Evolutionary conservation across 345 rosid genomes (phyloP), one percentile per base, ranked within the genome.

Genomic region (Schrenkiella parvula): DNA sequence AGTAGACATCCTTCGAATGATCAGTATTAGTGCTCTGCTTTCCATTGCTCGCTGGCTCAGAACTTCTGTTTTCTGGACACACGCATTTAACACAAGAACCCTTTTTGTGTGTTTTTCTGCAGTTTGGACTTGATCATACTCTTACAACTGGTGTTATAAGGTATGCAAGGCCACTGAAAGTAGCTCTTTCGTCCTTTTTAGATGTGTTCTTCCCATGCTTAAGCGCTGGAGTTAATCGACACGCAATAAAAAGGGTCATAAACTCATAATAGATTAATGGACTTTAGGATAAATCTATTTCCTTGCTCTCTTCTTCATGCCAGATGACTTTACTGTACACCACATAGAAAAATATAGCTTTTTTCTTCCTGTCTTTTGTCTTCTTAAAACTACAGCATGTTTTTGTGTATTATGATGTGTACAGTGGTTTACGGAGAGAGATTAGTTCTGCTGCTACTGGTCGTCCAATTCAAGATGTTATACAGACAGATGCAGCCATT

Each of bases 371-470:
- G 28, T 31, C 29, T 35, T 70, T 63, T 29, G 1, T 35, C 55
- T 37, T 18, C 5, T 6, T 54, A 38, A 19, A 46, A 37, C 8
- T 65, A 7, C 26, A 9, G 56, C 48, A 52, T 78, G 38, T 59
- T 52, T 59, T 52, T 56, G 81, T 57, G 19, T 6, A 12, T 69
- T 64, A 50, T 82, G 32, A 64, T 65, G 7, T 43, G 28, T 80
- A 38, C 73, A 91, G 98, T 73, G 98, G 98, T 26, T 91, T 91
- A 29, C 89, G 93, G 13, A 86, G 98, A 77, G 97, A 93, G 79
- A 93, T 93, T 67, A 93, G 96, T 81, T 91, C 96, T 70, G 98
- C 98, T 66, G 98, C 98, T 13, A 93, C 96, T 0, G 98, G 98
- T 52, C 97, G 96, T 65, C 98, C 98, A 15, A 93, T 93, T 79